These are phyloP conservation scores for Talaromyces sp. DNA, from an alignment of 2,329 filamentous ascomycete species.

Conservation along the genomic window DNA sequence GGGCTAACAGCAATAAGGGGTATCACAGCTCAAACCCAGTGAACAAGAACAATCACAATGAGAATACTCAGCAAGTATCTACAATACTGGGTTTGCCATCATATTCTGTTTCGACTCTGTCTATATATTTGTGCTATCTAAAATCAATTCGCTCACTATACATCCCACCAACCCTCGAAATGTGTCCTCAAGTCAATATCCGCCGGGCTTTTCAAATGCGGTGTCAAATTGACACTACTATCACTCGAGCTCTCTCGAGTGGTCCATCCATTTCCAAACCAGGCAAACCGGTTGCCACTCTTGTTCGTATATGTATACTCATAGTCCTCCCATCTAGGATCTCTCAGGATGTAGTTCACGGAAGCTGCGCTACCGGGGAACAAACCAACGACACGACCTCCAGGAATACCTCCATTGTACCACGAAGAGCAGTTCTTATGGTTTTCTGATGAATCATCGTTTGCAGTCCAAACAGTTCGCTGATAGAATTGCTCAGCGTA, in stretches of 20 bases:
- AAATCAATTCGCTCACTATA: conserved; percentile 19
- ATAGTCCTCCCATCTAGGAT: conserved; percentile 57
- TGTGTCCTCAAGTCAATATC: conserved; percentile 57
- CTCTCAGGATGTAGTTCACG: conserved; percentile 53
- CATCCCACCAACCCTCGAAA: conserved; percentile 65
- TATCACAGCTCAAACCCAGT: not conserved
- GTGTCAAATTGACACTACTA: conserved; percentile 53
- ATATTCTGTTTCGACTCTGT: not conserved
- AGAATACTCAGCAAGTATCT: no score
- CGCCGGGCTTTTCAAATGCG: conserved; percentile 55
- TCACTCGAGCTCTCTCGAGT: conserved; percentile 48
- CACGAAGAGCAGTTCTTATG: conserved; percentile 62
- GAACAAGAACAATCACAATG: no score
- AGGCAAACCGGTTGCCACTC: conserved; percentile 45
- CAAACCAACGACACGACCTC: conserved; percentile 60
- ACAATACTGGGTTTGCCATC: no score
- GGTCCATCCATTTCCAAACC: conserved; percentile 65
- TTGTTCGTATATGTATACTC: conserved; percentile 47
- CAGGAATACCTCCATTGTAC: conserved; percentile 64
- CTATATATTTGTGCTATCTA: not conserved
- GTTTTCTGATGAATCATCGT: conserved; percentile 36
- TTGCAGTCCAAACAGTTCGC: conserved; percentile 42
- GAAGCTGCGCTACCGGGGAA: conserved; percentile 66
- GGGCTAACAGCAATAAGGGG: not conserved
- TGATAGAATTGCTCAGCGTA: conserved; percentile 48